Conservation (phyloP, 306 rosid genomes). For the Bauhinia variegata region DNA sequence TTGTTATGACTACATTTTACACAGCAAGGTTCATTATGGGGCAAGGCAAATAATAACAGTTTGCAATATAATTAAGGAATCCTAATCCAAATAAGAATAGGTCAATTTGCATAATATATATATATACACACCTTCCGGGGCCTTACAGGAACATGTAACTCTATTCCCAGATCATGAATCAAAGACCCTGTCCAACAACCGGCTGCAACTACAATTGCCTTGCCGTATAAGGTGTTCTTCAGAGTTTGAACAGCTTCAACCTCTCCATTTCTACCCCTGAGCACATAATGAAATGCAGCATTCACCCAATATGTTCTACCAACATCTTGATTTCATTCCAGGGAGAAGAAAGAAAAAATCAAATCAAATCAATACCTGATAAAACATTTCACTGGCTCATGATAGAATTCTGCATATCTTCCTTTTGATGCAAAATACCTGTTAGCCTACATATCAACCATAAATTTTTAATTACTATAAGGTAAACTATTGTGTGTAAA, state of each 20-base stretch:
- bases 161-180: conserved; percentile 71
- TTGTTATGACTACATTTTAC: neutral
- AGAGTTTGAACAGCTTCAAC: conserved; percentile 66
- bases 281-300: conserved; percentile 16
- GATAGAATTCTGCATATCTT: conserved; percentile 79
- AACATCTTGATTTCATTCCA: conserved; percentile 14
- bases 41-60: conserved; percentile 19
- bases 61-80: conserved; percentile 17
- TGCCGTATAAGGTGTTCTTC: conserved; percentile 58
- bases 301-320: conserved; percentile 21
- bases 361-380: conserved; percentile 56
- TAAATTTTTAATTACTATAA: conserved; percentile 17
- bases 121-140: conserved; percentile 77
- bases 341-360: conserved; percentile 15
- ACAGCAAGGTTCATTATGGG: conserved; percentile 7
- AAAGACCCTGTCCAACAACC: conserved; percentile 97
- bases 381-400: conserved; percentile 74
- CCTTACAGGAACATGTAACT: conserved; percentile 67
- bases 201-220: conserved; percentile 80
- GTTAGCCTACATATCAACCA: conserved; percentile 60
- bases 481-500: conserved; percentile 16
- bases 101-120: conserved; percentile 17
- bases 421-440: conserved; percentile 57
- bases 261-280: conserved; percentile 60
- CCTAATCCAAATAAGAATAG: conserved; percentile 26